Percentiles rank a stretch among this genome's conserved stretches.
phyloP scores from a whole-genome alignment of 2,329 filamentous ascomycete genomes.

The Verruconis gallopava region DNA sequence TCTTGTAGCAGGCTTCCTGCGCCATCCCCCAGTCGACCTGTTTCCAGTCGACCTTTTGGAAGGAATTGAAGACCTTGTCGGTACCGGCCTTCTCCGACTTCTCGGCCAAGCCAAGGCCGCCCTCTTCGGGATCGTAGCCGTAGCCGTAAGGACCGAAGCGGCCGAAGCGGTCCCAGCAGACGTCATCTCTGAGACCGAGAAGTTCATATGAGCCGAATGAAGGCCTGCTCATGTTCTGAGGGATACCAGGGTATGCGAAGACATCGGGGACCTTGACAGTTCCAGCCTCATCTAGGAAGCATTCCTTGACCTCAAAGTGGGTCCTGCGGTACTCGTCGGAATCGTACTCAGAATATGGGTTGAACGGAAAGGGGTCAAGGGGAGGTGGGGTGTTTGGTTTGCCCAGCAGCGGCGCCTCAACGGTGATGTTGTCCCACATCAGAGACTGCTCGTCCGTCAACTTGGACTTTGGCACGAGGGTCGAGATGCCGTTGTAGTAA shows the following conservation, averaged over 20 bases:
- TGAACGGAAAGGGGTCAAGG: constrained; percentile 27
- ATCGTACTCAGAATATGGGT: constrained; percentile 32
- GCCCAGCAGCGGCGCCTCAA: not conserved
- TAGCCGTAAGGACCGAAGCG: constrained; percentile 38
- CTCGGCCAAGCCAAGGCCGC: constrained; percentile 35
- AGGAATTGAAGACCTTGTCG: constrained; percentile 40
- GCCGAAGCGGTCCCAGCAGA: constrained; percentile 40
- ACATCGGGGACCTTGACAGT: constrained; percentile 46
- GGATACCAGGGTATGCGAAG: constrained; percentile 48
- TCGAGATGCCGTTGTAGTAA: constrained; percentile 36
- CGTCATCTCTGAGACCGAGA: constrained; percentile 33
- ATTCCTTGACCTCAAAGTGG: constrained; percentile 43
- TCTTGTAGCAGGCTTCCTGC: constrained; percentile 34
- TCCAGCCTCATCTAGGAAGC: constrained; percentile 50
- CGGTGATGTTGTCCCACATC: constrained; percentile 19
- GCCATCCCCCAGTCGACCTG: constrained; percentile 36
- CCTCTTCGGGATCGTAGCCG: constrained; percentile 32
- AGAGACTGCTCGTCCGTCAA: constrained; percentile 33
- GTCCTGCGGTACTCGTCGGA: constrained; percentile 32
- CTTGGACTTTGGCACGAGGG: constrained; percentile 29
- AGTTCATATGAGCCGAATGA: constrained; percentile 36
- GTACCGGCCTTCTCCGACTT: constrained; percentile 31
- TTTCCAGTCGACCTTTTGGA: constrained; percentile 35
- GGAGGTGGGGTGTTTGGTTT: constrained; percentile 24
- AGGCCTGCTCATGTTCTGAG: constrained; percentile 34